Evolutionary conservation across 73 alveolate genomes (phyloP), one percentile per base, ranked within the genome.

Genomic region (Effrenium voratum): DNA sequence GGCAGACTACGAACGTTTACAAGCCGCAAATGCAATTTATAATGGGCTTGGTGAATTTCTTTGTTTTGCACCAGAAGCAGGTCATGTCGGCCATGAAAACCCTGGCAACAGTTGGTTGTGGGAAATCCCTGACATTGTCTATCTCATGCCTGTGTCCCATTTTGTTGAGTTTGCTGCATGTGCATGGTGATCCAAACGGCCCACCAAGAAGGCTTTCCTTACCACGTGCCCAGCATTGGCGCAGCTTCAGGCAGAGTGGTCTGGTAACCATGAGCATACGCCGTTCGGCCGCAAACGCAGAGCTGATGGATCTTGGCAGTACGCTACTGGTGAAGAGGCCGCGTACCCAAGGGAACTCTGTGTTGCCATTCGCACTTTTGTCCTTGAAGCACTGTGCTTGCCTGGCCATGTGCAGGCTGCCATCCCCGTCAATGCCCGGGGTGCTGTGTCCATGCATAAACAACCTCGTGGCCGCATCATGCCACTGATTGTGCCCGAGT

Each of bases 131-230:
- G 36, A 34, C 50, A 13, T 75, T 3, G 41, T 2, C 19, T 2
- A 5, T 3, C 40, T 75, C 50, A 4, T 4, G 2, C 26, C 13
- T 52, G 19, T 40, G 19, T 52, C 59, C 12, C 36, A 5, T 10
- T 75, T 75, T 5, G 36, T 40, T 19, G 41, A 75, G 59, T 75
- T 75, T 41, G 86, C 52, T 41, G 86, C 86, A 40, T 75, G 86
- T 43, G 86, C 86, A 4, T 75, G 86, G 86, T 52, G 86, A 2
- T 75, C 86, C 45, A 40, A 36, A 36, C 55, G 86, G 16, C 52
- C 52, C 52, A 75, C 86, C 19, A 57, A 75, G 16, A 75, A 75
- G 59, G 13, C 86, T 2, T 75, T 75, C 36, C 45, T 75, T 30
- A 75, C 59, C 59, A 75, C 22, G 12, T 26, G 12, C 57, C 86